Evolutionary conservation across 2,329 filamentous ascomycete genomes (phyloP).

Genomic region (Pochonia chlamydosporia): DNA sequence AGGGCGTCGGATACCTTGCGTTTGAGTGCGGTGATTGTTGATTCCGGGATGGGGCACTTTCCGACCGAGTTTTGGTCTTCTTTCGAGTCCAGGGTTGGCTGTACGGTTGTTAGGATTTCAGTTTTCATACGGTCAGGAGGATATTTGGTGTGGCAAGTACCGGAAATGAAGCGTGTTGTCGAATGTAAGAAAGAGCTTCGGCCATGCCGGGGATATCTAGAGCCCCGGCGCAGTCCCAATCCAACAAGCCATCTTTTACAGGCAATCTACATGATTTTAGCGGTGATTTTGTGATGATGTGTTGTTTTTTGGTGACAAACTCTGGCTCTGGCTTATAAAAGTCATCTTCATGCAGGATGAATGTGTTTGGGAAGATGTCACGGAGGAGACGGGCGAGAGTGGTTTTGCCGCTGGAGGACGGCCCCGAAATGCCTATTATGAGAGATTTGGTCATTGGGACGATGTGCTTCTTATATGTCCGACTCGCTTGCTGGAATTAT

Average conservation of each 20-base stretch:
- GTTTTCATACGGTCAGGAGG: not conserved
- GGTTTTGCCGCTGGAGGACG: constrained; percentile 91
- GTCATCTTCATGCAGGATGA: constrained; percentile 92
- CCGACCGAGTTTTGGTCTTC: constrained; percentile 60
- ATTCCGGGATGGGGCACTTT: constrained; percentile 43
- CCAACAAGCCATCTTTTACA: constrained; percentile 56
- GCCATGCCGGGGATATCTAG: constrained; percentile 67
- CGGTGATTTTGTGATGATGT: too few relatives aligned
- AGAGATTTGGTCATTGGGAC: constrained; percentile 38
- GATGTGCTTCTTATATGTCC: too few relatives aligned
- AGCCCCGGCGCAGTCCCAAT: constrained; percentile 88
- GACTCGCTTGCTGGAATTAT: constrained; percentile 26
- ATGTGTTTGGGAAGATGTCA: constrained; percentile 70
- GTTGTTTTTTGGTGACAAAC: too few relatives aligned
- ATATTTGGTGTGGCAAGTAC: constrained; percentile 32
- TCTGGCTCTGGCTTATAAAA: constrained; percentile 81
- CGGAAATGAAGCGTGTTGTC: constrained; percentile 57
- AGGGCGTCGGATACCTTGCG: constrained; percentile 43
- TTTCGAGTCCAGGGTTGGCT: constrained; percentile 27
- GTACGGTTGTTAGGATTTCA: not conserved
- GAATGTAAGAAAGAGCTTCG: constrained; percentile 64
- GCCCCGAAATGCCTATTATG: constrained; percentile 78
- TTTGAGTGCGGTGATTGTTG: constrained; percentile 40
- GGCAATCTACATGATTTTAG: too few relatives aligned
- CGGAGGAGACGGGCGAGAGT: constrained; percentile 82